These are phyloP conservation scores for Rhododendron molle DNA, from an alignment of 148 eudicot genomes.

Conservation along the genomic window DNA sequence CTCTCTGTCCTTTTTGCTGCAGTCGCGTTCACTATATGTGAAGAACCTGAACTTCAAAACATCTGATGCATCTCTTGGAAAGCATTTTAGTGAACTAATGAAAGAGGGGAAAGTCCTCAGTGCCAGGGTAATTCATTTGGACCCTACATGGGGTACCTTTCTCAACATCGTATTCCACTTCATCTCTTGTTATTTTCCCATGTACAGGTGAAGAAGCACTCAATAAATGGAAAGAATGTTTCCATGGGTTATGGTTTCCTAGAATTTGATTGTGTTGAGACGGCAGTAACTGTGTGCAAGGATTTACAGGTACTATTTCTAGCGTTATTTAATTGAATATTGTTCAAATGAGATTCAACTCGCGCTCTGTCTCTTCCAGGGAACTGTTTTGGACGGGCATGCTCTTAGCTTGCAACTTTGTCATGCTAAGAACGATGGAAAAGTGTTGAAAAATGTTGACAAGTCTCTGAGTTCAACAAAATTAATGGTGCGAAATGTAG, in stretches of 20 bases:
- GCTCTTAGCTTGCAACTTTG: slow-evolving; percentile 83
- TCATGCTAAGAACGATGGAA: slow-evolving; percentile 59
- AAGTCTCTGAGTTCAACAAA: slow-evolving; percentile 84
- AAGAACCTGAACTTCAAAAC: slow-evolving; percentile 95
- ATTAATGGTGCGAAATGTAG: slow-evolving; percentile 85
- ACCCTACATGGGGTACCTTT: neutral
- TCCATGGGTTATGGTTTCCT: slow-evolving; percentile 91
- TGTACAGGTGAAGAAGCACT: slow-evolving; percentile 70
- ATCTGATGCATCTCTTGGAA: slow-evolving; percentile 59
- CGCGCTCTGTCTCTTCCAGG: slow-evolving; percentile 39
- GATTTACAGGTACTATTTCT: slow-evolving; percentile 63
- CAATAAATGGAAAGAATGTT: slow-evolving; percentile 76
- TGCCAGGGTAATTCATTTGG: slow-evolving; percentile 53
- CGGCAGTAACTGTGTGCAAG: slow-evolving; percentile 66
- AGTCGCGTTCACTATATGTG: slow-evolving; percentile 85
- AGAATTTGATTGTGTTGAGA: slow-evolving; percentile 82
- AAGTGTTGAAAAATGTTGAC: slow-evolving; percentile 39
- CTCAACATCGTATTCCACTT: neutral
- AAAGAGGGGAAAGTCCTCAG: slow-evolving; percentile 69
- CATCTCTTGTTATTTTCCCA: neutral
- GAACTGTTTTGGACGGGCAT: slow-evolving; percentile 93
- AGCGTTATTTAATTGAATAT: neutral
- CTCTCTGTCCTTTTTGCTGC: slow-evolving; percentile 26
- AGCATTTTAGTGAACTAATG: slow-evolving; percentile 61
- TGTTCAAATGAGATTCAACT: neutral